Conservation (phyloP, 345 rosid species). For the Mangifera indica region DNA sequence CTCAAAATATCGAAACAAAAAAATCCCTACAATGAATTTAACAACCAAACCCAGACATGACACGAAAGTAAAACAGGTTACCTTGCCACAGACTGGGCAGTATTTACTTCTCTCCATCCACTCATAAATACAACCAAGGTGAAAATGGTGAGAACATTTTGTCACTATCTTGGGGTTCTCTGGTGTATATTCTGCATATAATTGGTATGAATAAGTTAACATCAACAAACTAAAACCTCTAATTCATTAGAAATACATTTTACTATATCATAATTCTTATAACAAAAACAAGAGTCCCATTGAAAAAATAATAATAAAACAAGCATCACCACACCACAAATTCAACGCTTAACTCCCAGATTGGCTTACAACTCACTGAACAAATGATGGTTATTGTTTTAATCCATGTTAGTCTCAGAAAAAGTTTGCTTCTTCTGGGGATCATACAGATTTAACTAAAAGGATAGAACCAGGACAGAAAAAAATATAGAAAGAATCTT, state of each 20-base stretch:
- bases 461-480: background rate
- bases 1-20: background rate
- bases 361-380: background rate
- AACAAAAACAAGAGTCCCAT: background rate
- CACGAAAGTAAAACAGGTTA: constrained; percentile 25
- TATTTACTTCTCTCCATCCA: constrained; percentile 99
- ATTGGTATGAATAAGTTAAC: background rate
- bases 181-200: constrained; percentile 75
- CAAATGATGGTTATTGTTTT: background rate
- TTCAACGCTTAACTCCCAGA: background rate
- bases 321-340: constrained; percentile 2
- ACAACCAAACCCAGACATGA: background rate
- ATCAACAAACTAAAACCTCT: background rate
- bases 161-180: constrained; percentile 95
- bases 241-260: constrained; percentile 1
- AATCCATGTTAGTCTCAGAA: background rate
- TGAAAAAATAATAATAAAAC: background rate
- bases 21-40: constrained; percentile 8
- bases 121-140: constrained; percentile 97
- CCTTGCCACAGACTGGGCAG: constrained; percentile 99
- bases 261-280: constrained; percentile 3
- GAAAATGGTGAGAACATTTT: constrained; percentile 92
- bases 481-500: background rate
- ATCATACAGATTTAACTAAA: background rate
- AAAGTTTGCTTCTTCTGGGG: background rate